Evolutionary conservation across 257 asterid species (phyloP).

Genomic region (Solanum pennellii): DNA sequence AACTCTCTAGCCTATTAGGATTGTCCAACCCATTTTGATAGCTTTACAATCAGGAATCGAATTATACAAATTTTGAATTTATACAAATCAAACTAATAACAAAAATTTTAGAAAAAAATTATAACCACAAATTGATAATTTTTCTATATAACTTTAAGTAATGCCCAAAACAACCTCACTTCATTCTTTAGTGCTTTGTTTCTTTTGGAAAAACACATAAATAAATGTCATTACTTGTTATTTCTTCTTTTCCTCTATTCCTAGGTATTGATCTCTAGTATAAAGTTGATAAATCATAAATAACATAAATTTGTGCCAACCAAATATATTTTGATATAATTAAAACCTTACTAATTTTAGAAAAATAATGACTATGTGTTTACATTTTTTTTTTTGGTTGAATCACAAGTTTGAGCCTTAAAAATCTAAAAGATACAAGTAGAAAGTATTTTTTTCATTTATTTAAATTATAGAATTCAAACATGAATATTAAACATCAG

Average conservation of each 20-base stretch:
- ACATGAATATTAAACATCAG: not conserved
- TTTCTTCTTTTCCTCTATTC: not conserved
- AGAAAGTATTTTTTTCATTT: not conserved
- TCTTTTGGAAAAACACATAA: not conserved
- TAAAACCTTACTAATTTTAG: not conserved
- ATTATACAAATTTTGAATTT: too few relatives aligned
- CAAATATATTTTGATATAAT: not conserved
- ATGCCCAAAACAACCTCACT: not conserved
- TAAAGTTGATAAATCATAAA: not conserved
- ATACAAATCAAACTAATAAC: too few relatives aligned
- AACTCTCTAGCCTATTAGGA: too few relatives aligned
- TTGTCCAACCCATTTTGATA: too few relatives aligned
- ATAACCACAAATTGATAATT: too few relatives aligned
- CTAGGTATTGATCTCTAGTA: not conserved
- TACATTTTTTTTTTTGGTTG: not conserved
- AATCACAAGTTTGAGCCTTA: not conserved
- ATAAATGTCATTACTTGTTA: not conserved
- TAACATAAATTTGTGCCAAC: not conserved
- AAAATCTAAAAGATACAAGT: not conserved
- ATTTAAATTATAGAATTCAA: not conserved
- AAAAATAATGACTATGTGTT: not conserved
- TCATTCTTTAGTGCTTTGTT: not conserved
- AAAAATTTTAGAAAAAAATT: too few relatives aligned
- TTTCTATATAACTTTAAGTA: not conserved
- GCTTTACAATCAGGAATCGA: too few relatives aligned